Evolutionary conservation across 2,329 filamentous ascomycete genomes (phyloP).

Genomic region (Phaeoacremonium minimum): DNA sequence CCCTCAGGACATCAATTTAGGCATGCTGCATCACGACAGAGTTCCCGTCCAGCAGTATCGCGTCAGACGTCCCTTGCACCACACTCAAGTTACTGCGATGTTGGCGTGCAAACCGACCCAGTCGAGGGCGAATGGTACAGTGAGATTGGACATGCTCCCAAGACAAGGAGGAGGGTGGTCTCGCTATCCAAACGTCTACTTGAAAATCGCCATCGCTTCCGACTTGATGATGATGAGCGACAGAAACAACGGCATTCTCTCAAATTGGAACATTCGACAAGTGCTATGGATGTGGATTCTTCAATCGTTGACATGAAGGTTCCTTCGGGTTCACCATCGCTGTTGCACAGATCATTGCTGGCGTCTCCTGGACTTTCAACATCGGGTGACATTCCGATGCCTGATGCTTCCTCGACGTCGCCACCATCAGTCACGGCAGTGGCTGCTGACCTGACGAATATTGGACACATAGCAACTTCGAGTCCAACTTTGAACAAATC

Average conservation of each 20-base stretch:
- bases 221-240: constrained; percentile 32
- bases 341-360: constrained; percentile 4
- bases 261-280: constrained; percentile 20
- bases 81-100: constrained; percentile 43
- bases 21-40: constrained; percentile 18
- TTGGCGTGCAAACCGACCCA: constrained; percentile 49
- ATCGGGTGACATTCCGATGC: constrained; percentile 20
- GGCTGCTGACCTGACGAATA: constrained; percentile 17
- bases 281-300: constrained; percentile 35
- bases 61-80: constrained; percentile 32
- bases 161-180: constrained; percentile 43
- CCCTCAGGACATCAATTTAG: constrained; percentile 21
- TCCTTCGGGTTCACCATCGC: constrained; percentile 3
- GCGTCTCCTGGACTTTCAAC: constrained; percentile 9
- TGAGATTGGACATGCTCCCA: constrained; percentile 24
- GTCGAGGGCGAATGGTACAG: constrained; percentile 51
- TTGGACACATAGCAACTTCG: too few species aligned
- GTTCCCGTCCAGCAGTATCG: constrained; percentile 23
- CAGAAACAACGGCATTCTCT: constrained; percentile 20
- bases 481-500: too few species aligned
- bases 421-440: constrained; percentile 8
- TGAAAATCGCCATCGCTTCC: constrained; percentile 40
- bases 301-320: constrained; percentile 24
- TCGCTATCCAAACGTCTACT: constrained; percentile 50
- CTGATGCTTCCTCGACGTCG: constrained; percentile 24